Evolutionary conservation across 2,329 filamentous ascomycete species (phyloP), one percentile per base, ranked within the genome.

Genomic region (Arthrobotrys sphaeroides): DNA sequence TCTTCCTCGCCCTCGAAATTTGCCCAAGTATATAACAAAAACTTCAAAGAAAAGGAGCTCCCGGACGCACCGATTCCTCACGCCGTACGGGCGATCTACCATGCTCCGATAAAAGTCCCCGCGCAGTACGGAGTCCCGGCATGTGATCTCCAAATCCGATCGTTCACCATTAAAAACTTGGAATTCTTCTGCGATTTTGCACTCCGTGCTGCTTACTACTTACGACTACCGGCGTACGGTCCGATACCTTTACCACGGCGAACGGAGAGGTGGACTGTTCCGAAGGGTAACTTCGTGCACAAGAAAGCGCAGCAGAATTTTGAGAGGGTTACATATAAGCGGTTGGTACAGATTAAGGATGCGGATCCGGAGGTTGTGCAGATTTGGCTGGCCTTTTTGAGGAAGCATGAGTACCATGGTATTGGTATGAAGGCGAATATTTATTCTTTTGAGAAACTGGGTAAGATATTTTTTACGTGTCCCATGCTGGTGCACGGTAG

Each of bases 301-400:
- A 99, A 98, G 85, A 99, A 99, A 84, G 90, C 89, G 38, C 94
- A 99, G 83, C 95, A 99, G 84, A 99, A 99, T 83, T 99, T 96
- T 81, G 94, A 98, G 85, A 88, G 95, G 65, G 90, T 95, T 75
- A 99, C 95, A 0, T 83, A 94, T 80, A 88, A 94, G 65, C 86
- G 95, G 12, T 83, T 97, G 80, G 93, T 99, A 61, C 93, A 97
- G 83, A 95, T 99, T 81, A 90, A 92, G 78, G 95, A 98, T 81
- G 95, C 93, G 0, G 87, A 97, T 80, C 90, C 93, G 0, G 92
- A 97, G 82, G 90, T 89, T 0, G 93, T 99, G 36, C 91, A 96
- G 83, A 83, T 94, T 26, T 99, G 95, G 95, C 85, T 99, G 72
- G 93, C 93, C 0, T 98, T 96, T 81, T 83, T 99, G 81, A 88